Conservation (phyloP, 75 land plant species). For the Cunninghamia lanceolata region DNA sequence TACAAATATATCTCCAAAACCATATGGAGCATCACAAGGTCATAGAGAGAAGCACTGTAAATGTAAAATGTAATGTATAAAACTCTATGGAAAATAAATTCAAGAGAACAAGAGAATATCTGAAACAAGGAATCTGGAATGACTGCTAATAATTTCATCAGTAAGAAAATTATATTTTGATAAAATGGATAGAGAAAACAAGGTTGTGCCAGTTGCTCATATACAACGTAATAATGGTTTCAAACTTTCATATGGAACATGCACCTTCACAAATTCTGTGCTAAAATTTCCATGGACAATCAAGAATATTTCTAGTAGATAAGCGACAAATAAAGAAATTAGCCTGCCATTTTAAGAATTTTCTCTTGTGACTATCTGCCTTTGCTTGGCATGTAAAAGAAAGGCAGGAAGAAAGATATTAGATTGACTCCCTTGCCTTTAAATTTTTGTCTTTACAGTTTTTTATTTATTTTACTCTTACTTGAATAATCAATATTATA, state of each 20-base stretch:
- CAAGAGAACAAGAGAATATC: not conserved
- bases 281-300: not conserved
- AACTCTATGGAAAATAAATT: not conserved
- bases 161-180: not conserved
- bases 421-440: not conserved
- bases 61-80: not conserved
- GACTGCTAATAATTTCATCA: not conserved
- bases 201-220: not conserved
- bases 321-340: not conserved
- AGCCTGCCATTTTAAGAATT: not conserved
- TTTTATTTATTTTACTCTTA: too few species aligned
- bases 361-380: not conserved
- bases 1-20: not conserved
- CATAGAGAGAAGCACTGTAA: not conserved
- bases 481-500: too few species aligned
- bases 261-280: not conserved
- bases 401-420: not conserved
- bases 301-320: not conserved
- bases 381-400: not conserved
- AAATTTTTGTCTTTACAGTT: too few species aligned
- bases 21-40: not conserved
- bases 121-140: not conserved
- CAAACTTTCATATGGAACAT: not conserved
- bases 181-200: not conserved
- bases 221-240: not conserved